A percentile compares a stretch with the other conserved stretches of the same genome.
Evolutionary conservation across 345 rosid genomes (phyloP).

Genomic region (Carallia brachiata): DNA sequence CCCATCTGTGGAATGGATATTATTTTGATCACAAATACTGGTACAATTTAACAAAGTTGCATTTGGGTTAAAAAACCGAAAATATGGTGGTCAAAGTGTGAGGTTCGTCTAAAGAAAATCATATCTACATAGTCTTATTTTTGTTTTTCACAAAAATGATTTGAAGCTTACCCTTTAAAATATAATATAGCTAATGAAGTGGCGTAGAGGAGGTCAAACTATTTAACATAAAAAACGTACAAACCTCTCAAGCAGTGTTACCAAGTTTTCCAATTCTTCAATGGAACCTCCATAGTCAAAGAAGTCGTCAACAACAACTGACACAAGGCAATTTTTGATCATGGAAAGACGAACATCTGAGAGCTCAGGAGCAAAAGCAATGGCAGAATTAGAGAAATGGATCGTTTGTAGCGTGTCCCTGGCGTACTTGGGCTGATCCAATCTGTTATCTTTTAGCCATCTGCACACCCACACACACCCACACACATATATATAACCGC

Average conservation of each 20-base stretch:
- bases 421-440: conserved; percentile 15
- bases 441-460: conserved; percentile 14
- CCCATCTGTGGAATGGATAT: conserved; percentile 7
- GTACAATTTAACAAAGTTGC: no score
- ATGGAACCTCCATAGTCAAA: conserved; percentile 16
- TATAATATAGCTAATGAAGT: background rate
- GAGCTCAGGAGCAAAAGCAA: conserved; percentile 4
- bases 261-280: conserved; percentile 16
- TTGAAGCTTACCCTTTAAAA: no score
- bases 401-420: conserved; percentile 11
- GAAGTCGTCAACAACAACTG: conserved; percentile 15
- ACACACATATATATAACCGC: no score
- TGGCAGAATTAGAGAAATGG: conserved; percentile 7
- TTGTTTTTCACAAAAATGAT: no score
- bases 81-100: no score
- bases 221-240: background rate
- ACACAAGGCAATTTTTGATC: conserved; percentile 12
- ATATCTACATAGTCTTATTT: no score
- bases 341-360: conserved; percentile 10
- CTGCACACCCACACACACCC: background rate
- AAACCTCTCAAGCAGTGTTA: conserved; percentile 11
- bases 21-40: no score
- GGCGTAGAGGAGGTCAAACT: background rate
- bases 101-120: no score
- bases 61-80: no score